A percentile compares a stretch with the other conserved stretches of the same genome.
Conservation (phyloP, 2,329 filamentous ascomycete genomes). For the Zalaria obscura region DNA sequence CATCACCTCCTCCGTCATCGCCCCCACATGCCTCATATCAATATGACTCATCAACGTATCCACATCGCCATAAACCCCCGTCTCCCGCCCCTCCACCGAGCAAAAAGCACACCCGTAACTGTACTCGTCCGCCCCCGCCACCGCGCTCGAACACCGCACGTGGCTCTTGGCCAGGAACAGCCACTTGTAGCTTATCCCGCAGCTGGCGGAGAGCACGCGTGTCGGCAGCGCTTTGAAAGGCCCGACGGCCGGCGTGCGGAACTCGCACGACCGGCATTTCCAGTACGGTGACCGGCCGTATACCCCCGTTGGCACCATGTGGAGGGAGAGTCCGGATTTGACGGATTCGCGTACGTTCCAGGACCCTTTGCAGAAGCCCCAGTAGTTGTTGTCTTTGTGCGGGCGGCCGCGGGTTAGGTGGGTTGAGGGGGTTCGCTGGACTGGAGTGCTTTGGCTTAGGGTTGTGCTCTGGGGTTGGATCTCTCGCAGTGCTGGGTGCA, state of each 20-base stretch:
- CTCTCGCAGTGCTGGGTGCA: no score
- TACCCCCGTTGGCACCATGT: slow-evolving; percentile 16
- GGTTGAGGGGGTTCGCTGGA: neutral
- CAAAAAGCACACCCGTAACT: slow-evolving; percentile 34
- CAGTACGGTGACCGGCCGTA: slow-evolving; percentile 11
- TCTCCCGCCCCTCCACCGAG: slow-evolving; percentile 21
- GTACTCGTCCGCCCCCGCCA: slow-evolving; percentile 13
- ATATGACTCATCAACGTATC: slow-evolving; percentile 31
- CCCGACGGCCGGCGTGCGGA: slow-evolving; percentile 14
- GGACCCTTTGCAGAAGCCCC: slow-evolving; percentile 32
- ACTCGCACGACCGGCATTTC: slow-evolving; percentile 29
- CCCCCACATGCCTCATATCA: slow-evolving; percentile 1
- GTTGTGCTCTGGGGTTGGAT: no score
- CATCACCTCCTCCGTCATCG: neutral
- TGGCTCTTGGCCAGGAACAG: slow-evolving; percentile 33
- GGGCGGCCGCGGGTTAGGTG: neutral
- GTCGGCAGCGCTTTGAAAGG: neutral
- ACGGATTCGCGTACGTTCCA: slow-evolving; percentile 23
- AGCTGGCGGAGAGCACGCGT: slow-evolving; percentile 12
- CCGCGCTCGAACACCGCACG: slow-evolving; percentile 19
- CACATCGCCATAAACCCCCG: slow-evolving; percentile 24
- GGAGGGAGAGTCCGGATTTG: slow-evolving; percentile 12
- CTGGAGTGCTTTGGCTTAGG: no score
- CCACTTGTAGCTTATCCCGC: slow-evolving; percentile 31
- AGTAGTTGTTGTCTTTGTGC: slow-evolving; percentile 16